phyloP scores from a whole-genome alignment of 2,329 filamentous ascomycete genomes.

The Cladosporium velox region DNA sequence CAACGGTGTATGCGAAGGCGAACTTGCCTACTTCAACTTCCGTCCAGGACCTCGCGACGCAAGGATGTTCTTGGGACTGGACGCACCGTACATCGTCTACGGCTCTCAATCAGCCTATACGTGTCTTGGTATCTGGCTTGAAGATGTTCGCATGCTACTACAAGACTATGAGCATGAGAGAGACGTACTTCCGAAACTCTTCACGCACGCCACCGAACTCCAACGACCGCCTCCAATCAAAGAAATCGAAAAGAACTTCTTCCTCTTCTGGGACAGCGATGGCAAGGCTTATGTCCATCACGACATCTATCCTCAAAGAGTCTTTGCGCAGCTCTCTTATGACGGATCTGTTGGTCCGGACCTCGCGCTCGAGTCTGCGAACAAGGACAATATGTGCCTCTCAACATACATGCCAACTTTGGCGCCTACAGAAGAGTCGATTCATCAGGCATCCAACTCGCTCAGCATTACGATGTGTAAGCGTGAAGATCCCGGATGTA shows the following conservation, averaged over 20 bases:
- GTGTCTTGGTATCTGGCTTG: conserved; percentile 60
- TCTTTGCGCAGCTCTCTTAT: conserved; percentile 49
- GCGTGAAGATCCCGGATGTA: conserved; percentile 49
- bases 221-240: conserved; percentile 51
- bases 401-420: conserved; percentile 37
- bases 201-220: conserved; percentile 52
- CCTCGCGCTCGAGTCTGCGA: conserved; percentile 43
- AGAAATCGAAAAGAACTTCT: conserved; percentile 63
- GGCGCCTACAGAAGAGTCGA: conserved; percentile 33
- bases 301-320: conserved; percentile 53
- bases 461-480: conserved; percentile 58
- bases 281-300: conserved; percentile 55
- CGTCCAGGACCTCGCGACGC: conserved; percentile 61
- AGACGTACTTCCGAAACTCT: conserved; percentile 30
- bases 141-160: conserved; percentile 53
- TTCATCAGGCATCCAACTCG: conserved; percentile 64
- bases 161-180: not conserved
- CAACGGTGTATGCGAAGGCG: conserved; percentile 38
- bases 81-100: conserved; percentile 53
- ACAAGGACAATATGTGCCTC: conserved; percentile 51
- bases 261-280: conserved; percentile 59
- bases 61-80: conserved; percentile 58
- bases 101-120: conserved; percentile 57
- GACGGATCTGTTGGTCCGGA: conserved; percentile 54
- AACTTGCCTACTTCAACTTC: conserved; percentile 45